Evolutionary conservation across 768 basidiomycete genomes (phyloP).

Genomic region (Tremella fuciformis): DNA sequence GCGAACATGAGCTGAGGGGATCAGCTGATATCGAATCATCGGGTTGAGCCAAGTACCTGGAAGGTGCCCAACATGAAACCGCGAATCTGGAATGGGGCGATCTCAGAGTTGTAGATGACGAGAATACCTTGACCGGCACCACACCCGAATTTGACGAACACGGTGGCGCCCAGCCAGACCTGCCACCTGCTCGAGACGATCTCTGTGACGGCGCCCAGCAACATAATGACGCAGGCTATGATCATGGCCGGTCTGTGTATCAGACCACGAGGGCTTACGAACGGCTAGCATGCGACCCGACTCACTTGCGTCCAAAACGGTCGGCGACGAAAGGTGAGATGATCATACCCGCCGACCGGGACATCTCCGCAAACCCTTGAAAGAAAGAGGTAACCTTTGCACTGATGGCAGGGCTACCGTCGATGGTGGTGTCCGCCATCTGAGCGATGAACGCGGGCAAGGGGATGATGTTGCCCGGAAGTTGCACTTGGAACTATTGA

Average conservation of each 20-base stretch:
- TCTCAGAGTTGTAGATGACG: slow-evolving; percentile 27
- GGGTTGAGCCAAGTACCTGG: too few species aligned
- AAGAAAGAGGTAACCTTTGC: slow-evolving; percentile 26
- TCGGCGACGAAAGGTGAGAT: slow-evolving; percentile 18
- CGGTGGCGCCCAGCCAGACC: slow-evolving; percentile 21
- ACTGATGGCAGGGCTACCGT: slow-evolving; percentile 23
- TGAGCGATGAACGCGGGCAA: slow-evolving; percentile 17
- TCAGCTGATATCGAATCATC: too few species aligned
- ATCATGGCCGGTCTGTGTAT: too few species aligned
- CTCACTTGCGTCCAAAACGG: slow-evolving; percentile 31
- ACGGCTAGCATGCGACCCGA: neutral
- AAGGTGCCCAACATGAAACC: slow-evolving; percentile 18
- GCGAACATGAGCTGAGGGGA: slow-evolving; percentile 23
- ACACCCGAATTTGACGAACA: slow-evolving; percentile 20
- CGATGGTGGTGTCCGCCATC: slow-evolving; percentile 25
- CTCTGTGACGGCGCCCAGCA: too few species aligned
- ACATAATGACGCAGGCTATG: too few species aligned
- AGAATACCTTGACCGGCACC: slow-evolving; percentile 25
- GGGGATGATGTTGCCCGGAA: slow-evolving; percentile 32
- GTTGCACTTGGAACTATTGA: slow-evolving; percentile 17
- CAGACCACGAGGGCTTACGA: neutral
- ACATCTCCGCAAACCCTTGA: slow-evolving; percentile 30
- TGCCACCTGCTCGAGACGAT: neutral
- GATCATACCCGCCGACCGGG: slow-evolving; percentile 26
- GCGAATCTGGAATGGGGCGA: slow-evolving; percentile 31